Evolutionary conservation across 2,329 filamentous ascomycete species (phyloP).

Genomic region (Xylaria hypoxylon): DNA sequence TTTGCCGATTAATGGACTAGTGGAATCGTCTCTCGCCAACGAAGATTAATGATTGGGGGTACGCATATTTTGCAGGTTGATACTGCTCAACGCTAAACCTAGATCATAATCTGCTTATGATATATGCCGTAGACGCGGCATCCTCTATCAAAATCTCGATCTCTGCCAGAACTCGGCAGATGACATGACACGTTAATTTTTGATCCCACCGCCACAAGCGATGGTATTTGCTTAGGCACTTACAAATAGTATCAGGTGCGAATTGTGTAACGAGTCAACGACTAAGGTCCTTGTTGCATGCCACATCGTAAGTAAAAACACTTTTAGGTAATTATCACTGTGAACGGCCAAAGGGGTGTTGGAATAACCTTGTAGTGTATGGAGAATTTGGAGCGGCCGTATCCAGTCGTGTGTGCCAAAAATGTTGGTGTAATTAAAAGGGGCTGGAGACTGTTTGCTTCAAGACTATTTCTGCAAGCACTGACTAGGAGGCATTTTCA

Average conservation of each 20-base stretch:
- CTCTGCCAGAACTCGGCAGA: constrained; percentile 8
- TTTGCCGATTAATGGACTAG: constrained; percentile 19
- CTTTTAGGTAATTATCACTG: not conserved
- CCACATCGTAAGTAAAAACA: not conserved
- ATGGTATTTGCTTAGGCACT: constrained; percentile 1
- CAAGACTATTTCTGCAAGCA: not conserved
- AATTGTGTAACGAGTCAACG: not conserved
- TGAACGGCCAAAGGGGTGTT: not conserved
- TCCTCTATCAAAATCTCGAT: not conserved
- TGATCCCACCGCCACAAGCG: constrained; percentile 16
- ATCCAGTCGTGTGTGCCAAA: not conserved
- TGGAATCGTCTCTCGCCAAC: constrained; percentile 11
- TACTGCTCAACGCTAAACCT: constrained; percentile 12
- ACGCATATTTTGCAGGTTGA: constrained; percentile 15
- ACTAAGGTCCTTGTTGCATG: not conserved
- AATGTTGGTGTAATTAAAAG: not conserved
- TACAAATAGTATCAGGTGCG: not conserved
- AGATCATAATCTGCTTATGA: constrained; percentile 16
- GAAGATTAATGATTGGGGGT: not conserved
- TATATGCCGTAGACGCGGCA: constrained; percentile 25
- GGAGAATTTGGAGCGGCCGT: not conserved
- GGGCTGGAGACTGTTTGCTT: not conserved
- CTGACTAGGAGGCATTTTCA: not conserved
- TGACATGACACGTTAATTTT: constrained; percentile 2
- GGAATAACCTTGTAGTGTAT: not conserved